Base-by-base conservation (phyloP, 345 rosid genomes). In the Acer negundo region DNA sequence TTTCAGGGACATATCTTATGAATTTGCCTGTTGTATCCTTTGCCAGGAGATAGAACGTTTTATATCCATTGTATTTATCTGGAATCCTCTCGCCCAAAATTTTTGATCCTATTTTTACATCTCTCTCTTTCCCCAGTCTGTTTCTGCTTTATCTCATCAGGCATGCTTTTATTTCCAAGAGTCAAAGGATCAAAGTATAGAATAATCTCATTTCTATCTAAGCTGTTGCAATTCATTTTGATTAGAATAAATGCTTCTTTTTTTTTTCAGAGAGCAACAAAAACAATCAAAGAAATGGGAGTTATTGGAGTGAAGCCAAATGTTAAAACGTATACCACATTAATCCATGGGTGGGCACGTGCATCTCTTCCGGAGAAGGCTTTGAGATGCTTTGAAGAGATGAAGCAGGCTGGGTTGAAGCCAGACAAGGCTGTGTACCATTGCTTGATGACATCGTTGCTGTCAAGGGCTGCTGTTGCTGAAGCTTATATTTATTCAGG, bases 301-400 rank as follows among this genome's bases (percentile, higher is more conserved):
- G 80, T 81, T 44, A 6, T 83, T 68, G 95, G 95, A 46, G 86
- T 94, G 66, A 85, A 55, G 82, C 99, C 97, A 47, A 96, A 96
- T 84, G 80, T 94, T 78, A 93, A 90, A 86, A 96, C 99, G 35
- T 94, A 92, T 84, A 96, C 98, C 3, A 92, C 98, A 2, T 69
- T 96, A 74, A 94, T 96, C 68, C 89, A 94, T 66, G 99, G 98
- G 70, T 96, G 99, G 99, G 92, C 97, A 16, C 83, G 94, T 10
- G 99, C 99, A 61, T 92, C 97, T 46, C 91, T 89, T 77, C 99
- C 97, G 1, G 99, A 94, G 82, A 93, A 89, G 86, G 97, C 99
- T 22, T 82, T 93, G 84, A 80, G 64, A 28, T 92, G 97, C 88
- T 96, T 87, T 69, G 93, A 91, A 81, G 91, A 91, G 69, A 90